Conservation (phyloP, 345 rosid species). For the Linum lewisii region DNA sequence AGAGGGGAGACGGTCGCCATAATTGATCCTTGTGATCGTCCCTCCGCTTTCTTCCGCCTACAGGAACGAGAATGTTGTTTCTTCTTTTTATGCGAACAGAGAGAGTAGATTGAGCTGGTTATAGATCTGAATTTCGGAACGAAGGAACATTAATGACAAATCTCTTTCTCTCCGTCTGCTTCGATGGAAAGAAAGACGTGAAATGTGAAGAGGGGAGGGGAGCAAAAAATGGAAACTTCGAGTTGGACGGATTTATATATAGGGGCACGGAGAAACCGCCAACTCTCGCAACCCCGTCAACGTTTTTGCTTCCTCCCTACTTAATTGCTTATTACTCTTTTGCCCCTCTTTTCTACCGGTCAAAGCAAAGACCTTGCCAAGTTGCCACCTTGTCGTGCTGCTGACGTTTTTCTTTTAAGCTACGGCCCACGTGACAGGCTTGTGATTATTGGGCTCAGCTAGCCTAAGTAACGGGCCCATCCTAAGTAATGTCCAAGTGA, state of each 20-base stretch:
- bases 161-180: neutral
- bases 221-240: neutral
- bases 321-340: no score
- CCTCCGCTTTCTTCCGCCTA: neutral
- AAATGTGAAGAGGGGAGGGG: neutral
- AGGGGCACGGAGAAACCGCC: neutral
- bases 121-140: neutral
- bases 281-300: neutral
- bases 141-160: neutral
- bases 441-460: no score
- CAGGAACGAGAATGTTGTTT: neutral
- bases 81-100: no score
- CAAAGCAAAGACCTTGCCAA: no score
- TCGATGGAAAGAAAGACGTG: neutral
- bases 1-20: slow-evolving; percentile 5
- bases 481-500: no score
- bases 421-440: no score
- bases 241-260: neutral
- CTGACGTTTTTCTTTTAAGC: no score
- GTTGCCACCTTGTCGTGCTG: no score
- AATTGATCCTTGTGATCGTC: neutral
- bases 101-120: neutral
- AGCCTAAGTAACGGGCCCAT: no score
- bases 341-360: no score
- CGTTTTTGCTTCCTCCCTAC: neutral